Evolutionary conservation across 352 stramenopile genomes (phyloP).

Genomic region (Globisporangium nodosum): DNA sequence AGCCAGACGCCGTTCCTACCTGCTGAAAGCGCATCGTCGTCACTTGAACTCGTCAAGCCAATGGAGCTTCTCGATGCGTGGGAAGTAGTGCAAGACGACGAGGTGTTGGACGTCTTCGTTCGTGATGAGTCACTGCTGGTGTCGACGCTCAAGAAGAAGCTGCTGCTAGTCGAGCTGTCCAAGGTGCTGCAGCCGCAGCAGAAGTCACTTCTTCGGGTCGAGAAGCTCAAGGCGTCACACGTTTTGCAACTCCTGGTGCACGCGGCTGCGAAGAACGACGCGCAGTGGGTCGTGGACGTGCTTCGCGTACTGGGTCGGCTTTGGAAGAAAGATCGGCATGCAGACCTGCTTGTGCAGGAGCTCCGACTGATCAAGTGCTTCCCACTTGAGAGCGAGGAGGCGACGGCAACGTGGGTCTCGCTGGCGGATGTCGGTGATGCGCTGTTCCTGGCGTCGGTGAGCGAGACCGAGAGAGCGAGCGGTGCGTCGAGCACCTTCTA

Average conservation of each 20-base stretch:
- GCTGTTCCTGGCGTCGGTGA: constrained; percentile 14
- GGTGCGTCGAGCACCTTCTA: constrained; percentile 18
- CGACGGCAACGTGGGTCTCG: constrained; percentile 29
- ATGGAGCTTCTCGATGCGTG: constrained; percentile 45
- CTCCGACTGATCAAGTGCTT: constrained; percentile 73
- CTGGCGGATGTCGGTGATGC: constrained; percentile 35
- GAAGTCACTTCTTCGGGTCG: constrained; percentile 57
- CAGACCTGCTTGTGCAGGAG: constrained; percentile 44
- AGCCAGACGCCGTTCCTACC: constrained; percentile 45
- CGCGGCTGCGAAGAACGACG: constrained; percentile 28
- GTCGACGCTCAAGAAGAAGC: constrained; percentile 39
- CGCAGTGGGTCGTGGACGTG: constrained; percentile 32
- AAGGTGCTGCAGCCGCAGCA: constrained; percentile 30
- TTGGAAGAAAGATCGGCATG: constrained; percentile 47
- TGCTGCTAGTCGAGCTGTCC: constrained; percentile 41
- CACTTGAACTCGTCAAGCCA: constrained; percentile 16
- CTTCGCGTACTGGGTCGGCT: constrained; percentile 50
- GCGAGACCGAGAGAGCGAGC: background rate
- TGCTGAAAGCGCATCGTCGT: constrained; percentile 5
- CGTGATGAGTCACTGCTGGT: constrained; percentile 18
- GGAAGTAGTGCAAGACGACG: constrained; percentile 20
- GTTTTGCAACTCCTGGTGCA: constrained; percentile 47
- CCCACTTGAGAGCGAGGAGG: constrained; percentile 24
- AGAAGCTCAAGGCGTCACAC: constrained; percentile 58
- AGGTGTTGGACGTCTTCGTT: constrained; percentile 7